These are phyloP conservation scores for Umbelopsis vinacea DNA, from an alignment of 192 early-diverging fungal genomes.

Conservation along the genomic window DNA sequence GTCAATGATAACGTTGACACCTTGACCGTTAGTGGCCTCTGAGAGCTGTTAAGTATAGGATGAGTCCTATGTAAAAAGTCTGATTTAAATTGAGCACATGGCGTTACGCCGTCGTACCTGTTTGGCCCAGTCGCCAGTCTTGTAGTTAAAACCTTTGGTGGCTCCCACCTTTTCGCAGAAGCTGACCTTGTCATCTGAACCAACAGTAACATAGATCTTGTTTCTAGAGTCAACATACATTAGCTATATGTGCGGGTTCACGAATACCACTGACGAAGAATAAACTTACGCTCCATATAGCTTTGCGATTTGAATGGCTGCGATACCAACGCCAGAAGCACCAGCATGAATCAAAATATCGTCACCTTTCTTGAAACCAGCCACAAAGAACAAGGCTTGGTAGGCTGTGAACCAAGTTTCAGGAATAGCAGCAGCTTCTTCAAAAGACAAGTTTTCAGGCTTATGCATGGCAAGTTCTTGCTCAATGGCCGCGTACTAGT, in stretches of 20 bases:
- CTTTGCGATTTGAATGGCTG: slow-evolving; percentile 83
- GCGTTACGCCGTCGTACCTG: slow-evolving; percentile 31
- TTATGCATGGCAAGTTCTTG: slow-evolving; percentile 61
- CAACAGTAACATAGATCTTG: slow-evolving; percentile 72
- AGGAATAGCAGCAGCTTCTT: slow-evolving; percentile 72
- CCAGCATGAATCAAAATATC: slow-evolving; percentile 82
- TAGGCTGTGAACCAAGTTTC: slow-evolving; percentile 84
- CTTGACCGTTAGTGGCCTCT: slow-evolving; percentile 60
- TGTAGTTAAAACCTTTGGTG: slow-evolving; percentile 80
- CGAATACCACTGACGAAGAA: too few species aligned
- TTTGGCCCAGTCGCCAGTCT: slow-evolving; percentile 63
- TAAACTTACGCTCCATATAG: slow-evolving; percentile 52
- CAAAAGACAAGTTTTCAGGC: slow-evolving; percentile 55
- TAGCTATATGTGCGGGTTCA: neutral
- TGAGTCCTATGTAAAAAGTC: neutral
- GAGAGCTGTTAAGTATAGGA: slow-evolving; percentile 41
- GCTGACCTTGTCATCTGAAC: slow-evolving; percentile 66
- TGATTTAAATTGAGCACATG: too few species aligned
- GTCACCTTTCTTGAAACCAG: slow-evolving; percentile 58
- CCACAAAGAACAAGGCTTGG: slow-evolving; percentile 69
- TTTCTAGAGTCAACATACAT: slow-evolving; percentile 24
- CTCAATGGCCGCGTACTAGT: slow-evolving; percentile 67
- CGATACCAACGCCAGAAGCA: slow-evolving; percentile 74
- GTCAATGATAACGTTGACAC: slow-evolving; percentile 77
- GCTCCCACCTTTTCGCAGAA: slow-evolving; percentile 71